Percentiles rank a stretch among this genome's conserved stretches.
Evolutionary conservation across 2,329 filamentous ascomycete genomes (phyloP).

Genomic region (Ascocoryne sarcoides): DNA sequence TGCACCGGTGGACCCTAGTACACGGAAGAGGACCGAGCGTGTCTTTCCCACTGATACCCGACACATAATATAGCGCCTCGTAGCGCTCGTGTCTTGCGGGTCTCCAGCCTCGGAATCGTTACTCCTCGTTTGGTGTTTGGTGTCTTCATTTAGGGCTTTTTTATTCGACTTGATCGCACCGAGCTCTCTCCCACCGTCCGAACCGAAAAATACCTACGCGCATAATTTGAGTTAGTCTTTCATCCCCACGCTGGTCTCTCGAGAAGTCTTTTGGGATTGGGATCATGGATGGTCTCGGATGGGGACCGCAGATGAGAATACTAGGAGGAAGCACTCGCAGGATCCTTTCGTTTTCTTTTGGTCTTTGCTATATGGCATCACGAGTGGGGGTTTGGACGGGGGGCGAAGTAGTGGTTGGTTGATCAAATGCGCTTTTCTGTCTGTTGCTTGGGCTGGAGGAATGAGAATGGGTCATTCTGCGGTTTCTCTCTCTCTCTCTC

Average conservation of each 20-base stretch:
- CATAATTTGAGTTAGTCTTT: slow-evolving; percentile 23
- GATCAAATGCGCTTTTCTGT: too few relatives aligned
- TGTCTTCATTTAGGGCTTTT: slow-evolving; percentile 22
- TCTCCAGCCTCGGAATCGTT: slow-evolving; percentile 19
- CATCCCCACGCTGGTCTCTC: slow-evolving; percentile 5
- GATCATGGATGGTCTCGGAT: background rate
- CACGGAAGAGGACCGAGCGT: slow-evolving; percentile 21
- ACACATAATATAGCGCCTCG: slow-evolving; percentile 38
- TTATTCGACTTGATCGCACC: slow-evolving; percentile 13
- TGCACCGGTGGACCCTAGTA: slow-evolving; percentile 15
- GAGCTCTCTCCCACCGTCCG: slow-evolving; percentile 10
- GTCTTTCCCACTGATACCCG: slow-evolving; percentile 45
- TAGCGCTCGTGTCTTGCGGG: slow-evolving; percentile 25
- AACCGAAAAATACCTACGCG: slow-evolving; percentile 14
- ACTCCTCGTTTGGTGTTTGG: slow-evolving; percentile 26
- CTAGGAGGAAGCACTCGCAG: too few relatives aligned
- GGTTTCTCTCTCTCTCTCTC: slow-evolving; percentile 4
- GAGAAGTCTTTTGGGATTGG: slow-evolving; percentile 6
- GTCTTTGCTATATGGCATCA: background rate
- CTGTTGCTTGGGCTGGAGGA: background rate
- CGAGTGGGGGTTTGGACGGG: background rate
- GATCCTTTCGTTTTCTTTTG: background rate
- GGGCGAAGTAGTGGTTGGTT: too few relatives aligned
- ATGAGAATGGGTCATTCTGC: background rate
- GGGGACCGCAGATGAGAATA: too few relatives aligned